Conservation (phyloP, 2,329 filamentous ascomycete species). For the Metarhizium anisopliae region DNA sequence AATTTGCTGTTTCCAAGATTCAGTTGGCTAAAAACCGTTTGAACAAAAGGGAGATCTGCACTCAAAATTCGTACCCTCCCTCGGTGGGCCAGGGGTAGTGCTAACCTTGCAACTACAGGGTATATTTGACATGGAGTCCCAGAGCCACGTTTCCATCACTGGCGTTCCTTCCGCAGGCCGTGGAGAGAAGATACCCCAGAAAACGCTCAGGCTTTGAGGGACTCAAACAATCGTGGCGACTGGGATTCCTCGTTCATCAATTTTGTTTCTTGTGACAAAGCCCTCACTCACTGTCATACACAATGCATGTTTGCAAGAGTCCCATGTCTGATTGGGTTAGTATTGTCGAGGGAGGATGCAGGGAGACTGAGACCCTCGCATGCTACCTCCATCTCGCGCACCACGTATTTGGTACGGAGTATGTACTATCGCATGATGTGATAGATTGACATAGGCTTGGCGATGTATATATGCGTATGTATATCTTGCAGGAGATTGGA, state of each 20-base stretch:
- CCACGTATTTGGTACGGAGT: too few relatives aligned
- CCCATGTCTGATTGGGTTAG: too few relatives aligned
- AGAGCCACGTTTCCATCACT: background rate
- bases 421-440: too few relatives aligned
- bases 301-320: too few relatives aligned
- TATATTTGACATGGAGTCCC: background rate
- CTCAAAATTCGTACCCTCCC: background rate
- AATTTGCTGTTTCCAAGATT: background rate
- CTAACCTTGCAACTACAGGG: background rate
- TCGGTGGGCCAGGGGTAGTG: background rate
- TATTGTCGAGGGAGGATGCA: background rate
- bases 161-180: background rate
- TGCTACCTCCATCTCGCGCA: too few relatives aligned
- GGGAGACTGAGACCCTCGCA: too few relatives aligned
- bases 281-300: too few relatives aligned
- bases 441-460: too few relatives aligned
- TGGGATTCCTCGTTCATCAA: background rate
- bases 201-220: background rate
- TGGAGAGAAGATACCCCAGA: background rate
- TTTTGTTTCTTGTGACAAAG: background rate
- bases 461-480: too few relatives aligned
- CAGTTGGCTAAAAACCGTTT: background rate
- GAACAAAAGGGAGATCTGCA: background rate
- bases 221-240: background rate
- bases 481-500: too few relatives aligned